These are phyloP conservation scores for Eucalyptus decipiens DNA, from an alignment of 345 rosid genomes.

Conservation along the genomic window DNA sequence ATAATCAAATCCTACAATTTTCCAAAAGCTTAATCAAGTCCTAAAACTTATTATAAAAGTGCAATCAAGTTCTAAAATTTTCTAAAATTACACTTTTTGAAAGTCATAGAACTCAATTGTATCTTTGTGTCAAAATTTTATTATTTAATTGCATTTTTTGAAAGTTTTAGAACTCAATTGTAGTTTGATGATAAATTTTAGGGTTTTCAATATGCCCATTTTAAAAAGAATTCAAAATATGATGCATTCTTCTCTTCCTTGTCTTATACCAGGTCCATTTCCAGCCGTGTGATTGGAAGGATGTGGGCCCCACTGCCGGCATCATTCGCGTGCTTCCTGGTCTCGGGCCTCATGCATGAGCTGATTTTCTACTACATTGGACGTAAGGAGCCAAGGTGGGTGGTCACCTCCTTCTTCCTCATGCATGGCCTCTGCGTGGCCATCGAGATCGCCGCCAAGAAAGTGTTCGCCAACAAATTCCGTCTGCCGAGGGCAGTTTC, in stretches of 20 bases:
- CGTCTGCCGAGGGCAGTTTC: slow-evolving; percentile 1
- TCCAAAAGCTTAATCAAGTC: too few relatives aligned
- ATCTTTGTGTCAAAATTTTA: too few relatives aligned
- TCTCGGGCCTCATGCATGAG: slow-evolving; percentile 57
- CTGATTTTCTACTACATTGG: slow-evolving; percentile 36
- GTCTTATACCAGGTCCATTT: background rate
- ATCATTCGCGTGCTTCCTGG: slow-evolving; percentile 22
- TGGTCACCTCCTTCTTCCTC: slow-evolving; percentile 37
- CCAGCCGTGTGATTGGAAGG: slow-evolving; percentile 3
- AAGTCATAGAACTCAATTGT: too few relatives aligned
- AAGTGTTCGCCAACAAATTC: background rate
- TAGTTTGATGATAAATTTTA: too few relatives aligned
- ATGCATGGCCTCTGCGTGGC: slow-evolving; percentile 23
- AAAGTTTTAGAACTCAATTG: accelerated
- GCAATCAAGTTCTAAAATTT: too few relatives aligned
- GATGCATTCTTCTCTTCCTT: background rate
- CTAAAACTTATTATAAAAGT: too few relatives aligned
- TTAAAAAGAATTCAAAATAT: background rate
- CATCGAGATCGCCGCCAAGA: slow-evolving; percentile 4
- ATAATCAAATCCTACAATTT: too few relatives aligned
- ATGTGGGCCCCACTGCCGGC: slow-evolving; percentile 31
- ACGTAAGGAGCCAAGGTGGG: slow-evolving; percentile 34
- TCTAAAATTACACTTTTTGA: too few relatives aligned
- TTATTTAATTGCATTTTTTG: too few relatives aligned
- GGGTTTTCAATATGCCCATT: too few relatives aligned